Evolutionary conservation across 2,329 filamentous ascomycete species (phyloP), one percentile per base, ranked within the genome.

Genomic region (Gremmenia infestans): DNA sequence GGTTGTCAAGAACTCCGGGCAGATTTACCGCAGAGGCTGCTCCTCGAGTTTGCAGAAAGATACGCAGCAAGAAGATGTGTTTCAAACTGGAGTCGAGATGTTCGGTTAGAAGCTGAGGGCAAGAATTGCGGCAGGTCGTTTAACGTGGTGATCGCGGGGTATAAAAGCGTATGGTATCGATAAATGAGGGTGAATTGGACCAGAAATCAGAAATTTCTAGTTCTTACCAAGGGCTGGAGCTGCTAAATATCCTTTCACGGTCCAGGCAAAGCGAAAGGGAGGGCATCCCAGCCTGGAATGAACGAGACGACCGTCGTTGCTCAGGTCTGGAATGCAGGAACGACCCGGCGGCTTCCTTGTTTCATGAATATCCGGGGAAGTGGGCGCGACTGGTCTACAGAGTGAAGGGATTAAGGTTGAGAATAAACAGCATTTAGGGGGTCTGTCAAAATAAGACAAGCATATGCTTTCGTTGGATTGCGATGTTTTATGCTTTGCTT

Each of bases 351-450:
- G 56, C 48, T 54, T 51, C 48, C 43, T 42, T 55, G 65, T 65
- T 67, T 68, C 63, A 66, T 42, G n/a, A 58, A 50, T 65, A 63
- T 65, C 62, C 55, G 62, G 65, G 67, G 67, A 64, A 63, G 58
- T 63, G 42, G 52, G 59, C 60, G 58, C 58, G 56, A 65, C 55
- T 63, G 62, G 61, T 36, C 14, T 32, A 23, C 23, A 37, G n/a
- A n/a, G 43, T 25, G 42, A 55, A 55, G 28, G 14, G n/a, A 23
- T 40, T 25, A 39, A 48, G 19, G 51, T 51, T 36, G 12, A 40
- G 40, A 19, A 50, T 43, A 43, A 46, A 48, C 48, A 36, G 48
- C n/a, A 46, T 37, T 47, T n/a, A 28, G 14, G 37, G 17, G 17
- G 39, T 32, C 28, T 8, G 36, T 22, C 39, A 22, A 45, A n/a